Evolutionary conservation across 1,139 yeast genomes (phyloP).

Genomic region (Ogataea hybrid): DNA sequence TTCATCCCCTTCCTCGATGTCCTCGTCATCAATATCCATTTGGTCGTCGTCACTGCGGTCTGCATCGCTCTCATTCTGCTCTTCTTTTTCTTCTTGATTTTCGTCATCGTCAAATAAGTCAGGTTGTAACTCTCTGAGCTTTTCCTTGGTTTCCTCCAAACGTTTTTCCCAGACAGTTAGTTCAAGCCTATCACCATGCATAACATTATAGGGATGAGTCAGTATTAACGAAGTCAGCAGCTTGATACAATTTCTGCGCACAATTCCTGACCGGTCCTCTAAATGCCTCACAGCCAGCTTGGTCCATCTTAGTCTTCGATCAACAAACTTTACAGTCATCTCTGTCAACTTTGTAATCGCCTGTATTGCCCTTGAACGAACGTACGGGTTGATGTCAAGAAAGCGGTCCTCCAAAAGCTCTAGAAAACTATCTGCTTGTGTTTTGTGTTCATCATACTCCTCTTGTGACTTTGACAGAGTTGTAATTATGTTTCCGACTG

Average conservation of each 20-base stretch:
- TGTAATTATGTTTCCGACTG: conserved; percentile 78
- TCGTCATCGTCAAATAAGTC: conserved; percentile 21
- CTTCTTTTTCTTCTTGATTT: conserved; percentile 12
- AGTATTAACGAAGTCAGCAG: conserved; percentile 66
- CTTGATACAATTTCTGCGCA: conserved; percentile 78
- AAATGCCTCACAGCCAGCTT: conserved; percentile 72
- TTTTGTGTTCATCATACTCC: conserved; percentile 46
- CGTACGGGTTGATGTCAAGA: conserved; percentile 83
- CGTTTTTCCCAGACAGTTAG: conserved; percentile 59
- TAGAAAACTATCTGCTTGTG: conserved; percentile 60
- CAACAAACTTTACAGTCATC: conserved; percentile 60
- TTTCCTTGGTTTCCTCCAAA: conserved; percentile 48
- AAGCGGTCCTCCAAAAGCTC: conserved; percentile 76
- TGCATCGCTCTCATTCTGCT: conserved; percentile 28
- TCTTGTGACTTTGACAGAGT: conserved; percentile 50
- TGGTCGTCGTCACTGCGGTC: conserved; percentile 26
- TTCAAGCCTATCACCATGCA: conserved; percentile 74
- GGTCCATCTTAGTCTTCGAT: conserved; percentile 51
- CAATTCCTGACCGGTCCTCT: conserved; percentile 80
- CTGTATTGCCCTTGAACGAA: conserved; percentile 82
- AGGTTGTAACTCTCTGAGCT: conserved; percentile 39
- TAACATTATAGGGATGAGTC: conserved; percentile 77
- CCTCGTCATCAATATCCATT: conserved; percentile 26
- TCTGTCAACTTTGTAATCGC: conserved; percentile 67
- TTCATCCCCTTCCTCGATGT: conserved; percentile 27